Conservation (phyloP, 345 rosid species). For the Stellera chamaejasme region DNA sequence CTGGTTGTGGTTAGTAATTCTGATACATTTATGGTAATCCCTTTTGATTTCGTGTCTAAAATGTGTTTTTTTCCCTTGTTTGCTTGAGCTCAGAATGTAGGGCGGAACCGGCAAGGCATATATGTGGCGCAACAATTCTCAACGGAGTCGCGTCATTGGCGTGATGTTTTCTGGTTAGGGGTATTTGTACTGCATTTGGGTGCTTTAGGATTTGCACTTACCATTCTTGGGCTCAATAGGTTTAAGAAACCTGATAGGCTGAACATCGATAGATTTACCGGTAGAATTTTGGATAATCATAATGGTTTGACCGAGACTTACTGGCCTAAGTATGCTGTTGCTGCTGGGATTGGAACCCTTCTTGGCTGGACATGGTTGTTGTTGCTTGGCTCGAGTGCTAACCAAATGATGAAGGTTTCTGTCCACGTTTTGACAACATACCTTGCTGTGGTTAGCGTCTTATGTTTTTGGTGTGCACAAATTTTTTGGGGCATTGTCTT, state of each 20-base stretch:
- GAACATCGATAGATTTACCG: constrained; percentile 55
- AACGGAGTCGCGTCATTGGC: constrained; percentile 61
- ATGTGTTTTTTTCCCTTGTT: neutral
- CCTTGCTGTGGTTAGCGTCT: constrained; percentile 81
- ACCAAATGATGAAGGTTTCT: constrained; percentile 78
- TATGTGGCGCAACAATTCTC: constrained; percentile 37
- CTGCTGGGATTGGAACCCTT: constrained; percentile 63
- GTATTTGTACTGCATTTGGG: constrained; percentile 65
- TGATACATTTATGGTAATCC: neutral
- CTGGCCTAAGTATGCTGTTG: constrained; percentile 88
- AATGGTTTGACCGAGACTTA: constrained; percentile 66
- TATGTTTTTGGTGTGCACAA: constrained; percentile 82
- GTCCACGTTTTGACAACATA: constrained; percentile 91
- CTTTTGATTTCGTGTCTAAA: constrained; percentile 1
- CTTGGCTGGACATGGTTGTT: constrained; percentile 80
- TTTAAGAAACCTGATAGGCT: constrained; percentile 68
- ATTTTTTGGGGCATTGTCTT: constrained; percentile 81
- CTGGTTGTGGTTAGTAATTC: too few species aligned
- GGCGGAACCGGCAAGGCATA: constrained; percentile 50
- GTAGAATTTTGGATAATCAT: constrained; percentile 28
- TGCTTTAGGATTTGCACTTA: constrained; percentile 50
- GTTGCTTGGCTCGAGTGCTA: constrained; percentile 66
- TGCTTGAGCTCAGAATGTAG: constrained; percentile 34
- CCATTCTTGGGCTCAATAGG: constrained; percentile 65
- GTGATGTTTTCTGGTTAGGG: constrained; percentile 85